Evolutionary conservation across 768 basidiomycete species (phyloP), one percentile per base, ranked within the genome.

Genomic region (Suillus ampliporus): DNA sequence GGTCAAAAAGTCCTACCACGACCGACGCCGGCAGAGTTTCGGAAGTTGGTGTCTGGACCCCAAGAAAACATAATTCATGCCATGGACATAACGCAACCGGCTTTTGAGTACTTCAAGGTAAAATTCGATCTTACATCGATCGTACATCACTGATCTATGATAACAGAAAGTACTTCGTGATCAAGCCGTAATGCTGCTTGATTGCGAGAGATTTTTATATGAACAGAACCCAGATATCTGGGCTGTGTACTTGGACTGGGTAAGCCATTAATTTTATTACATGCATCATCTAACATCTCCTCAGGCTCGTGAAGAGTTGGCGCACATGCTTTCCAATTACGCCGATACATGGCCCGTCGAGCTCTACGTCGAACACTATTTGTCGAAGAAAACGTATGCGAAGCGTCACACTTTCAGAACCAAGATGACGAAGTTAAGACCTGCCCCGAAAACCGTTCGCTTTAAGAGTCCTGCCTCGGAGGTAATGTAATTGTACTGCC

Each of bases 281-380:
- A 35, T 17, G 19, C 19, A n/a, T 19, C 3, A 28, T 40, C 38
- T 56, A 56, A 56, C 5, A 40, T 31, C 19, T 50, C 21, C 23
- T 19, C 54, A 56, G 54, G 54, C 54, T 23, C 54, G 38, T 17
- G 17, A 35, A 38, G 38, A 40, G 40, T 5, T 56, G 5, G 54
- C 37, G 4, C 26, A 37, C 10, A 17, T 57, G 8, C 14, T 58
- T 19, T 57, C 58, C 50, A 34, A 3, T 21, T 61, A 61, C 17
- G 21, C 15, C 17, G 60, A 56, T 14, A n/a, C 21, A 17, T 61
- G 60, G 60, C 60, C 60, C 0, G 60, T 61, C 0, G 60, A 61
- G 10, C 21, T 56, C 2, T 61, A 61, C 1, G 14, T 57, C 2
- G 38, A 40, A 5, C 57, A 57, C 6, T 61, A 61, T 9, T 2